Percentiles rank a stretch among this genome's conserved stretches.
Evolutionary conservation across 1,284 basidiomycete genomes (phyloP).

Genomic region (Sanghuangporus weigelae): DNA sequence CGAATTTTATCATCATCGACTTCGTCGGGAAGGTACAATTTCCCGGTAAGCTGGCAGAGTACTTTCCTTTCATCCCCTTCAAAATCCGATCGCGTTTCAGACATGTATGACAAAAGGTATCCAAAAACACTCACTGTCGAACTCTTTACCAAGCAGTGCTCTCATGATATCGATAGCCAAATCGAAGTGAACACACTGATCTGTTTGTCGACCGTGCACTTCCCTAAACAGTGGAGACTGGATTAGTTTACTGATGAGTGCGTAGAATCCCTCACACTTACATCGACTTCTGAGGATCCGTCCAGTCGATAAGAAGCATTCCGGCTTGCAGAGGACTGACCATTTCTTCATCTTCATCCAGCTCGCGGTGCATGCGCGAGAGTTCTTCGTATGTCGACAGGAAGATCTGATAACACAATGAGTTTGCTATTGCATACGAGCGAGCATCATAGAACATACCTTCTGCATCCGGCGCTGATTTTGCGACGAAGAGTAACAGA

Average conservation of each 20-base stretch:
- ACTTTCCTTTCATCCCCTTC: conserved; percentile 75
- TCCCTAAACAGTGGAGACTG: conserved; percentile 24
- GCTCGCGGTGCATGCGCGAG: conserved; percentile 61
- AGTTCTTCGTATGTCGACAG: conserved; percentile 71
- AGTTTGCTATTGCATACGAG: neutral
- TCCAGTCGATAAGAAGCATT: conserved; percentile 89
- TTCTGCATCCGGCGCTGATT: conserved; percentile 15
- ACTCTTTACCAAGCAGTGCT: conserved; percentile 45
- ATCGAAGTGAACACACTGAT: conserved; percentile 69
- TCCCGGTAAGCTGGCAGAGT: conserved; percentile 73
- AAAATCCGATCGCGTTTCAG: conserved; percentile 24
- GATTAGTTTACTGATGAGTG: neutral
- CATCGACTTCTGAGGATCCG: conserved; percentile 80
- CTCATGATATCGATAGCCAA: conserved; percentile 74
- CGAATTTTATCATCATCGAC: conserved; percentile 58
- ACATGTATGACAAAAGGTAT: conserved; percentile 18
- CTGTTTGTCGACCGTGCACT: conserved; percentile 34
- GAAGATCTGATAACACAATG: conserved; percentile 48
- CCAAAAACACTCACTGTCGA: conserved; percentile 35
- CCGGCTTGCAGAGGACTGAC: conserved; percentile 78
- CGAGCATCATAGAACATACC: neutral
- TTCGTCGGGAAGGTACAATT: conserved; percentile 70
- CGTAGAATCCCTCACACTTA: conserved; percentile 38
- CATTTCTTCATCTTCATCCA: conserved; percentile 78
- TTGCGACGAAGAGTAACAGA: conserved; percentile 12